Evolutionary conservation across 139 green algal species (phyloP).

Genomic region (Marvania coccoides): DNA sequence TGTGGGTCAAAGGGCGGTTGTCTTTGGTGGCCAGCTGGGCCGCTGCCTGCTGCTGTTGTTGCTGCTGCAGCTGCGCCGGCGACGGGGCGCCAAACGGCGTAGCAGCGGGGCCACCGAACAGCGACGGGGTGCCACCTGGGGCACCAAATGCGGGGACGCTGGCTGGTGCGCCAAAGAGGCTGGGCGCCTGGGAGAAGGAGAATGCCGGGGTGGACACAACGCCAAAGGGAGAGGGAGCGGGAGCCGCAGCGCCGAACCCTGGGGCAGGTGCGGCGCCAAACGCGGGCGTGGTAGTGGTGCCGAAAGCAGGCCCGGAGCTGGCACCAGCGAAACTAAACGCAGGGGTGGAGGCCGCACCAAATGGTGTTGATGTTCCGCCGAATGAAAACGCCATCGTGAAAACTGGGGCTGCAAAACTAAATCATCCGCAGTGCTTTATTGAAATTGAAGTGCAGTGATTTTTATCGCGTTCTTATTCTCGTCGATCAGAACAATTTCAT

Average conservation of each 20-base stretch:
- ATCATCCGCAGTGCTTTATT: too few species aligned
- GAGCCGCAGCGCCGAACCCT: constrained; percentile 4
- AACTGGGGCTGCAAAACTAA: neutral
- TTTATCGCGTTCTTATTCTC: too few species aligned
- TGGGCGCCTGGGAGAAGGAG: neutral
- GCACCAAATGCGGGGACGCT: constrained; percentile 18
- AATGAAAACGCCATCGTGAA: neutral
- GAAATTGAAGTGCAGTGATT: too few species aligned
- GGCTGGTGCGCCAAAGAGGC: constrained; percentile 3
- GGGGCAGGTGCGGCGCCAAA: neutral
- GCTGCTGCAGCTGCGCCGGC: constrained; percentile 5
- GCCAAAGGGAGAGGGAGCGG: neutral
- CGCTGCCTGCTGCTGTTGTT: constrained; percentile 16
- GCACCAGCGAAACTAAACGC: constrained; percentile 4
- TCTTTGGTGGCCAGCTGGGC: constrained; percentile 30
- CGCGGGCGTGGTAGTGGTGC: constrained; percentile 4
- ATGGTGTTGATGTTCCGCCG: neutral
- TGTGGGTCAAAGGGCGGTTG: constrained; percentile 25
- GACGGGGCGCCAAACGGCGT: neutral
- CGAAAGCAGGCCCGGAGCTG: neutral
- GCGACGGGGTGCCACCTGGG: neutral
- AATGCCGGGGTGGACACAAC: constrained; percentile 2
- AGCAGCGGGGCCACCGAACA: neutral
- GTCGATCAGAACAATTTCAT: too few species aligned
- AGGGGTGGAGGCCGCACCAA: constrained; percentile 7